Conservation (phyloP, 2,329 filamentous ascomycete genomes). For the Xylaria sp. region DNA sequence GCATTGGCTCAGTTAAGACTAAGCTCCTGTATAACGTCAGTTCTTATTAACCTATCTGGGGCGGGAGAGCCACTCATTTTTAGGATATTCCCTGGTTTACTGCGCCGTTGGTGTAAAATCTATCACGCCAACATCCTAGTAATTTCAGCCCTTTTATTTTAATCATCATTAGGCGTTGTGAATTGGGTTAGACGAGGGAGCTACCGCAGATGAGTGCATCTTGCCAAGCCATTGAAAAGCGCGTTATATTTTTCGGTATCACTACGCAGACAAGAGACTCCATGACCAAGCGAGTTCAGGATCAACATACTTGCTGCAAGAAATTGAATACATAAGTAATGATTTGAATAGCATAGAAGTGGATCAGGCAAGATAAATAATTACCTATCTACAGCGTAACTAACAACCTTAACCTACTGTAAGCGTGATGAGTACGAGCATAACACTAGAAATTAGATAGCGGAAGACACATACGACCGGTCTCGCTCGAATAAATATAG, state of each 20-base stretch:
- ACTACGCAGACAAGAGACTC: not conserved
- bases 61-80: constrained; percentile 9
- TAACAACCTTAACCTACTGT: not conserved
- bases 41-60: not conserved
- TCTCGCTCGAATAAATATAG: constrained; percentile 3
- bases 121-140: constrained; percentile 26
- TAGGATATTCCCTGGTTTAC: constrained; percentile 17
- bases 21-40: not conserved
- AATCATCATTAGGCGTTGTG: constrained; percentile 26
- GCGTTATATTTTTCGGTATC: not conserved
- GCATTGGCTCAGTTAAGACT: not conserved
- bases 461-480: not conserved
- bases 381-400: not conserved
- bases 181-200: constrained; percentile 25
- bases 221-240: constrained; percentile 20
- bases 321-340: not conserved
- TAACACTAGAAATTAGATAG: not conserved
- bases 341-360: constrained; percentile 2
- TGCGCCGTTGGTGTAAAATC: constrained; percentile 8
- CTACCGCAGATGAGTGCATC: constrained; percentile 31
- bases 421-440: not conserved
- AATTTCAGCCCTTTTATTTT: constrained; percentile 34
- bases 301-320: not conserved
- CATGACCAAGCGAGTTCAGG: not conserved
- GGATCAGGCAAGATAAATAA: not conserved